Conservation (phyloP, 202 grass and related monocot genomes). For the Setaria italica region DNA sequence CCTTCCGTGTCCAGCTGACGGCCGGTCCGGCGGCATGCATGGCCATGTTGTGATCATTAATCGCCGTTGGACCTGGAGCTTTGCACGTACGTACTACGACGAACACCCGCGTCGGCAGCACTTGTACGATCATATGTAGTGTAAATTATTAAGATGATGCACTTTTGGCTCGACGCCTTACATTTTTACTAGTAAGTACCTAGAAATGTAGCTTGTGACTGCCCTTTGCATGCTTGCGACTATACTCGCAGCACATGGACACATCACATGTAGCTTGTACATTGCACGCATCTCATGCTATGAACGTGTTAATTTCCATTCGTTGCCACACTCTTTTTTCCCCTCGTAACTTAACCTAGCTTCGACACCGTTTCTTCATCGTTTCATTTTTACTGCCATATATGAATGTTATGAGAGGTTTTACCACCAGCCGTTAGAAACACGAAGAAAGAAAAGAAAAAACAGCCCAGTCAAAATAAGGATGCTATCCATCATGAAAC, state of each 20-base stretch:
- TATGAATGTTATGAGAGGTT: not conserved
- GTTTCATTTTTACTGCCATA: not conserved
- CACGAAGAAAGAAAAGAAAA: not conserved
- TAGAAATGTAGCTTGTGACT: slow-evolving; percentile 2
- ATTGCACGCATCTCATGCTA: slow-evolving; percentile 29
- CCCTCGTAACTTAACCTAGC: not conserved
- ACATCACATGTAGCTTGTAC: slow-evolving; percentile 30
- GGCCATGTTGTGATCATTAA: slow-evolving; percentile 5
- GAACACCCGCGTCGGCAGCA: slow-evolving; percentile 21
- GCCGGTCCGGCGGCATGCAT: slow-evolving; percentile 20
- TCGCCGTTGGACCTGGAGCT: slow-evolving; percentile 34
- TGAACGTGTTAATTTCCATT: slow-evolving; percentile 7
- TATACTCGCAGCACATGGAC: slow-evolving; percentile 12
- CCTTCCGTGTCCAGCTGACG: not conserved
- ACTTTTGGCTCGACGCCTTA: slow-evolving; percentile 1
- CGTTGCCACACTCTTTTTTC: not conserved
- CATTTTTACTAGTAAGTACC: slow-evolving; percentile 33
- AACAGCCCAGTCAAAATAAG: not conserved
- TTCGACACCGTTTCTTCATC: not conserved
- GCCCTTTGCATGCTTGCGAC: slow-evolving; percentile 16
- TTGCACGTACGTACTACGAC: slow-evolving; percentile 24
- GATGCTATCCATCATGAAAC: not conserved
- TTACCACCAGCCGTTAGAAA: not conserved
- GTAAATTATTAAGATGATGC: slow-evolving; percentile 41
- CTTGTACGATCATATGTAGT: slow-evolving; percentile 38